Conservation (phyloP, 768 basidiomycete species). For the Kwoniella dendrophila region DNA sequence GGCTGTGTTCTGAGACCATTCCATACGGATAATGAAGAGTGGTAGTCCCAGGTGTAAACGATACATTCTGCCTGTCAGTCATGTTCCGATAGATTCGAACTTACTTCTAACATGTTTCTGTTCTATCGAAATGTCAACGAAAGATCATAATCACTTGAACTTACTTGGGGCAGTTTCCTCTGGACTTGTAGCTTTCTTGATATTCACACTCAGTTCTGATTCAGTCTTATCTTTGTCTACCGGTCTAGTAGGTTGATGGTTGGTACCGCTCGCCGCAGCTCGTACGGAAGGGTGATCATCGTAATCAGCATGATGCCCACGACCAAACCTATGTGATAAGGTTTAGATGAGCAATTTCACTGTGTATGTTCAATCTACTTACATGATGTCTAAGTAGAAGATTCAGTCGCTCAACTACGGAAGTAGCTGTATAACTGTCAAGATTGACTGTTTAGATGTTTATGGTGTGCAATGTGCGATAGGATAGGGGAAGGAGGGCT, state of each 20-base stretch:
- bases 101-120: conserved; percentile 98
- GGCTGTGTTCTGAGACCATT: conserved; percentile 94
- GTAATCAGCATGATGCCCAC: conserved; percentile 42
- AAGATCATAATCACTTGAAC: not conserved
- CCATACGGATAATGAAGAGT: conserved; percentile 97
- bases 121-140: conserved; percentile 56
- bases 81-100: not conserved
- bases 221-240: conserved; percentile 99
- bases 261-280: conserved; percentile 39
- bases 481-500: no score
- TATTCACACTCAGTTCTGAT: conserved; percentile 85
- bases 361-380: not conserved
- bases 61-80: conserved; percentile 73
- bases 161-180: conserved; percentile 88
- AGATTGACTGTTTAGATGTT: no score
- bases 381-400: not conserved
- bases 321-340: conserved; percentile 31
- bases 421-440: no score
- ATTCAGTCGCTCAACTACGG: no score
- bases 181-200: conserved; percentile 95
- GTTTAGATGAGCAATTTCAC: not conserved
- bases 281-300: conserved; percentile 60
- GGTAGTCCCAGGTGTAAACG: conserved; percentile 99
- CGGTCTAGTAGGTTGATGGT: conserved; percentile 90
- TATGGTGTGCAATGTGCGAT: no score